These are phyloP conservation scores for Myxozyma sirexii DNA, from an alignment of 805 yeast genomes.

Conservation along the genomic window DNA sequence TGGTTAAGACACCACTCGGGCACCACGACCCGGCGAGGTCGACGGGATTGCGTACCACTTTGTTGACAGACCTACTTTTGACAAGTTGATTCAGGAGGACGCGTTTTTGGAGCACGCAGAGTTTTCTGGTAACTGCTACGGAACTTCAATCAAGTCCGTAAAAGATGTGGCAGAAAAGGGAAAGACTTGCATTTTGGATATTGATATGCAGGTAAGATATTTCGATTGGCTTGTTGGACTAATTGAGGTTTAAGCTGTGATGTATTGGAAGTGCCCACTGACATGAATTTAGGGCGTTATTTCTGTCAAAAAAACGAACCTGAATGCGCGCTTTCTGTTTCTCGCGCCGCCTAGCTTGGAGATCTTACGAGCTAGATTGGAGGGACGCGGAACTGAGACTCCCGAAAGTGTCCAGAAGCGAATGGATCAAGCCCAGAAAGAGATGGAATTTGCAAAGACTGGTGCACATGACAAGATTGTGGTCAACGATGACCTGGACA, in stretches of 20 bases:
- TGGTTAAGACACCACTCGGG: constrained; percentile 73
- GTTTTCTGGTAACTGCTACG: constrained; percentile 96
- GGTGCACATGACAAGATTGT: constrained; percentile 91
- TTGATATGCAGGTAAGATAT: constrained; percentile 78
- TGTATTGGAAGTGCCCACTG: neutral
- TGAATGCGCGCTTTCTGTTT: constrained; percentile 84
- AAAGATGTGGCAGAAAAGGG: constrained; percentile 59
- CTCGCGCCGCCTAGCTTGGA: constrained; percentile 92
- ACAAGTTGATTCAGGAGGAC: constrained; percentile 67
- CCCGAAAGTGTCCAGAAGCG: constrained; percentile 81
- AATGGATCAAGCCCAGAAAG: constrained; percentile 82
- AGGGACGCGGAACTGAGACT: constrained; percentile 94
- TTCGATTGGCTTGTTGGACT: neutral
- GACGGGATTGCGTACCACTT: constrained; percentile 91
- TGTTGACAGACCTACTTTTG: constrained; percentile 75
- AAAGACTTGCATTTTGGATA: constrained; percentile 86
- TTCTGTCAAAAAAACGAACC: constrained; percentile 77
- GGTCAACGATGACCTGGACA: constrained; percentile 89
- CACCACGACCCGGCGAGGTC: constrained; percentile 88
- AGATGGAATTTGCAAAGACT: constrained; percentile 78
- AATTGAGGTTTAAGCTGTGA: neutral
- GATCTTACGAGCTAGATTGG: constrained; percentile 70
- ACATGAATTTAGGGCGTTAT: constrained; percentile 72
- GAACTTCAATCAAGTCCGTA: constrained; percentile 87
- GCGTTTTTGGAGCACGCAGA: constrained; percentile 97